Base-by-base conservation (phyloP, 202 grass and related monocot species). In the Tripidium arundinaceum region DNA sequence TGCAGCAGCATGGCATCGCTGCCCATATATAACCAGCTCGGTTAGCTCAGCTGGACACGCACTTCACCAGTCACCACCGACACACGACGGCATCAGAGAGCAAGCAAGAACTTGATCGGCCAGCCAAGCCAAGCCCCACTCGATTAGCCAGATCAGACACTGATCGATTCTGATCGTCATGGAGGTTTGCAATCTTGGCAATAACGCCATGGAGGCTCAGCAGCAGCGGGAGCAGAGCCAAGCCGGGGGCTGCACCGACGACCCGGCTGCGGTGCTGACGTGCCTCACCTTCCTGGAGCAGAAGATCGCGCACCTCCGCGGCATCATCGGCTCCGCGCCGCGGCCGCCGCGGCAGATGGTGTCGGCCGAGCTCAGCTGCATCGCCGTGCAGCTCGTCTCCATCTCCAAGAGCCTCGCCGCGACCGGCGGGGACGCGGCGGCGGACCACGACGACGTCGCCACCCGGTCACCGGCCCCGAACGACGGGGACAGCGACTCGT, bases 251-350 rank as follows among this genome's bases (percentile, higher is more conserved):
- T n/a, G n/a, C n/a, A n/a, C 69, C 41, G 76, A 85, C 11, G 55
- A 88, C 31, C 76, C 87, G n/a, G 78, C 10, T 11, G 49, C 76
- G 40, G 73, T 83, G 28, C 91, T 93, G 26, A 90, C 75, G 26
- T 88, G 83, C 84, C 87, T 93, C 10, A 69, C 82, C 3, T 93
- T 90, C 76, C 79, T 93, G 12, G 91, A 93, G 80, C 88, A 90
- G 43, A 93, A 93, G 88, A 88, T 93, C 54, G 79, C 42, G 19
- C 88, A 90, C 36, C 85, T 90, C 74, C 88, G 86, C 46, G 85
- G 86, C 74, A 88, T 88, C 33, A 50, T 93, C 72, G 55, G 70
- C 27, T 61, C 91, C 40, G 69, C 88, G 43, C 58, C 81, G 8
- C 72, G 38, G 11, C 83, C 65, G 25, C 83, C 69, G 76, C 85